Evolutionary conservation across 352 stramenopile species (phyloP), one percentile per base, ranked within the genome.

Genomic region (Phytophthora boehmeriae): DNA sequence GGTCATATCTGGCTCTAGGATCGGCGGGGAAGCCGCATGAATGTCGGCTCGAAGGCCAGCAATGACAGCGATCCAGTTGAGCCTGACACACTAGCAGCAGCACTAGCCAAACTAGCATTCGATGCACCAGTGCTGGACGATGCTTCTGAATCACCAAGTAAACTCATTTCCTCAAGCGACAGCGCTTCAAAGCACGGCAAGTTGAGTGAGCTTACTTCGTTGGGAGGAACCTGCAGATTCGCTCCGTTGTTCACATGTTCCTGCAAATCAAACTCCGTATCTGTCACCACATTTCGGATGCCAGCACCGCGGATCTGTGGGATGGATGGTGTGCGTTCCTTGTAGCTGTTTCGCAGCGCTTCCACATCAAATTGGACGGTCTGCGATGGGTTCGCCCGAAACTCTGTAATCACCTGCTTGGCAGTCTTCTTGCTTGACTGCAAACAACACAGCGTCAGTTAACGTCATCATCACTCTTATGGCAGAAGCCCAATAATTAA

Each of bases 21-120:
- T 88, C 14, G 89, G 81, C 19, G 90, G 90, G 83, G 68, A 8
- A 90, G 86, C 27, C 88, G 84, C 80, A 97, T 92, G 64, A 96
- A 96, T 58, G 78, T 86, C 27, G 90, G 90, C 55, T 97, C 88
- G 51, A 97, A 96, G 63, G 86, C 93, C 27, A 89, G 63, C 44
- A 97, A 62, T 25, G 89, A 95, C 51, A 96, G 63, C 16, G 80
- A 89, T 2, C 78, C 68, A 27, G 66, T 59, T 1, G 71, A 69
- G 8, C 42, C 30, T 16, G 64, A 59, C 5, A 57, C 57, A 5
- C 68, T 68, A 22, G 67, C 64, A 52, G 71, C 54, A 25, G 64
- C 59, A 34, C 36, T 71, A 8, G 68, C 49, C 28, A 59, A 53
- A 20, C 46, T 57, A 9, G 36, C 55, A 17, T 32, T 20, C 8